Evolutionary conservation across 2,329 filamentous ascomycete genomes (phyloP), one percentile per base, ranked within the genome.

Genomic region (Cercospora zeina): DNA sequence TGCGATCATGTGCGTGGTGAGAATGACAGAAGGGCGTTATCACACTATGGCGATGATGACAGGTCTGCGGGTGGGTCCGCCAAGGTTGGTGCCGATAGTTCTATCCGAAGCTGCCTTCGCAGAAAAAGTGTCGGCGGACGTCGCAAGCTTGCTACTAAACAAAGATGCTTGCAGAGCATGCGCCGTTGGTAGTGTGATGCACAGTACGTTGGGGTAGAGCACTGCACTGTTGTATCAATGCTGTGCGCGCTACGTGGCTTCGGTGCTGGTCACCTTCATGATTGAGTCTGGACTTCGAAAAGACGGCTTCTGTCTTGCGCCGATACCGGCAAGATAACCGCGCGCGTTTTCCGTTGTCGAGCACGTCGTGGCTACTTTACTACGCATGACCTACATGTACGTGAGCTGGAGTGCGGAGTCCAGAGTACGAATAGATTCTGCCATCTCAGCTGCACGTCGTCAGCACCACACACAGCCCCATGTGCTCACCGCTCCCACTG

Each of bases 121-220:
- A 47, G 42, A 47, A 47, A 47, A 47, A 21, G 19, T 16, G 39
- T 45, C 39, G 47, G 30, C 47, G 30, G 31, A 51, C 21, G 47
- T 6, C 47, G n/a, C 24, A 51, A 27, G 24, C 31, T 31, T 16
- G 16, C 14, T 19, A 8, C 49, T 19, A 24, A 14, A 34, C 3
- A 21, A 27, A 53, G n/a, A 53, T 19, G 49, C 49, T 33, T 53
- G 49, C 49, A 34, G n/a, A 34, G 27, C 30, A 27, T 34, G 49
- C 30, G 27, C 27, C 49, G 19, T 53, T 53, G 30, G 30, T 34
- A 27, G n/a, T 3, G n/a, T 3, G 30, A 31, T 53, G 27, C 49
- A 51, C 47, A 24, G 19, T 45, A 16, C 19, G 13, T 45, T 7
- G 10, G 21, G 16, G 42, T 34, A 34, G 11, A 49, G 21, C 21